Base-by-base conservation (phyloP, 192 early-diverging fungal genomes). In the Pilobolus umbonatus region DNA sequence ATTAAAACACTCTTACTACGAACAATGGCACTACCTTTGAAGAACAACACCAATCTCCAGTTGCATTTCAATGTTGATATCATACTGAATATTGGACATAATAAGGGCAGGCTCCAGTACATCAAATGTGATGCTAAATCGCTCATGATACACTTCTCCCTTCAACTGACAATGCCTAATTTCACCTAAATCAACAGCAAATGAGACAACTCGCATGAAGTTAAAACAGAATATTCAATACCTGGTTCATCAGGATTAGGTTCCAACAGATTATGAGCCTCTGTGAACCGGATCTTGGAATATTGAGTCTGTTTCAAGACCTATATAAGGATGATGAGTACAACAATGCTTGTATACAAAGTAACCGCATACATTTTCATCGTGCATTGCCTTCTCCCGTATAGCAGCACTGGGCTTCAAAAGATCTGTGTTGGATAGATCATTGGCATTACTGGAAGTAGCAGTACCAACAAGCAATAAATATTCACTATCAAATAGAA, bases 61-160 rank as follows among this genome's bases (percentile, higher is more conserved):
- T 32, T 65, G 44, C 35, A 56, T 45, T 12, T 65, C 55, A 38
- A 56, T 56, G 5, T 26, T 48, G 15, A 65, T 31, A 21, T 65
- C 63, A 58, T 58, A 65, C 3, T 9, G 15, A 1, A 65, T 21
- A 2, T 45, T 14, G 2, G 45, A 28, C 3, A 65, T 35, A 4
- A 10, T 10, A 4, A 43, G 15, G 22, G 4, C 7, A 4, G 59
- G 59, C 24, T 50, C 55, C 5, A 48, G 14, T 14, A 65, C 47
- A 26, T 26, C 25, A 51, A 58, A 65, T 8, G 38, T 38, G 5
- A 65, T 25, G 10, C 46, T 60, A 19, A 30, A 28, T 19, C 17
- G 6, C 24, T 4, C 1, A 31, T 46, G 8, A 19, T 38, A 0
- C 9, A 8, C 9, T 12, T 4, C 15, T 12, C 36, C 36, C 15